Evolutionary conservation across 129 eudicot species (phyloP).

Genomic region (Centaurea solstitialis): DNA sequence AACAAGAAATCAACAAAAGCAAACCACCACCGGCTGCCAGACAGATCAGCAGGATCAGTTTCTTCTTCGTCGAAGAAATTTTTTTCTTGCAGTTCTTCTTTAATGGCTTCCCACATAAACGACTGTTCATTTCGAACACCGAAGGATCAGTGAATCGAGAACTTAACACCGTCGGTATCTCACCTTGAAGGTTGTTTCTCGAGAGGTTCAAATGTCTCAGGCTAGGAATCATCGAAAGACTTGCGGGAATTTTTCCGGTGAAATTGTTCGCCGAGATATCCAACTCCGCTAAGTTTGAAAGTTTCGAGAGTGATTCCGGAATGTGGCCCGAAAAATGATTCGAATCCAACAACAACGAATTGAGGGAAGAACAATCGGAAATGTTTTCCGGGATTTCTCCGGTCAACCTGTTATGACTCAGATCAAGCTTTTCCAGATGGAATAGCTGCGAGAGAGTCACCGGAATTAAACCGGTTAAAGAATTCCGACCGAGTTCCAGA

Average conservation of each 20-base stretch:
- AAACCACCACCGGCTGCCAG: constrained; percentile 50
- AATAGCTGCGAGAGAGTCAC: constrained; percentile 44
- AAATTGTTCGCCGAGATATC: constrained; percentile 61
- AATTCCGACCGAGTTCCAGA: constrained; percentile 59
- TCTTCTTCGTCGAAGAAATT: constrained; percentile 39
- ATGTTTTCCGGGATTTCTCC: constrained; percentile 65
- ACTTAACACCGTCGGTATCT: constrained; percentile 58
- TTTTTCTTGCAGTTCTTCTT: constrained; percentile 42
- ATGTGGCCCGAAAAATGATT: constrained; percentile 60
- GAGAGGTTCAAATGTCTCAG: constrained; percentile 59
- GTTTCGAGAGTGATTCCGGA: constrained; percentile 48
- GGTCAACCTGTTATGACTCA: constrained; percentile 55
- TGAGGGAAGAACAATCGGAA: constrained; percentile 43
- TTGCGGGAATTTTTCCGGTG: constrained; percentile 58
- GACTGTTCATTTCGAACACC: constrained; percentile 48
- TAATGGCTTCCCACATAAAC: constrained; percentile 71
- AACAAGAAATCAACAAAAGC: constrained; percentile 55
- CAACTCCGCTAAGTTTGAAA: constrained; percentile 46
- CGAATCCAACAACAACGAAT: constrained; percentile 47
- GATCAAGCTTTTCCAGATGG: constrained; percentile 52
- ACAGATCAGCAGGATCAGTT: constrained; percentile 52
- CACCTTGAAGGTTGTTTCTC: constrained; percentile 63
- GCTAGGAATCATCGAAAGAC: constrained; percentile 44
- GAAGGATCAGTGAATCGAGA: constrained; percentile 60
- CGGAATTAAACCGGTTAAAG: constrained; percentile 57